Percentiles rank a stretch among this genome's conserved stretches.
Conservation (phyloP, 495 filamentous ascomycete species). For the Lepraria neglecta region DNA sequence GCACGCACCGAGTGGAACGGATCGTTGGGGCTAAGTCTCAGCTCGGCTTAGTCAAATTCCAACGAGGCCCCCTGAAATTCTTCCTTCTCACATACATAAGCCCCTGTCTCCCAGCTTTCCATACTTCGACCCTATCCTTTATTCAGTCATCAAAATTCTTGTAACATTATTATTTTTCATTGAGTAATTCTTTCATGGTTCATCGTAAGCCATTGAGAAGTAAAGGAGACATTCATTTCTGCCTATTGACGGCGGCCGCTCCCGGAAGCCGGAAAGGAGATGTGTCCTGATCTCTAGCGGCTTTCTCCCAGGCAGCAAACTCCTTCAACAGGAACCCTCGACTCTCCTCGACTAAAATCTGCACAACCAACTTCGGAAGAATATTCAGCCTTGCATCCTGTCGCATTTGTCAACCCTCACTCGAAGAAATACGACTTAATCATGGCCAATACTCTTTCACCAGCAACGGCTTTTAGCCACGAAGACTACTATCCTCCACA, state of each 20-base stretch:
- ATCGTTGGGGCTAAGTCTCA: conserved; percentile 7
- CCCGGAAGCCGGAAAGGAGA: conserved; percentile 17
- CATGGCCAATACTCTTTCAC: conserved; percentile 16
- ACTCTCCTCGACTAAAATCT: not conserved
- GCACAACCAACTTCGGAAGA: not conserved
- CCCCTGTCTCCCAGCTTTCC: not conserved
- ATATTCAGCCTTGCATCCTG: not conserved
- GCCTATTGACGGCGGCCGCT: conserved; percentile 12
- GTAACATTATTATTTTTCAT: not conserved
- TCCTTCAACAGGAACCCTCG: not conserved
- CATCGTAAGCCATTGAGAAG: not conserved
- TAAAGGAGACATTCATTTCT: not conserved
- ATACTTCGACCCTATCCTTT: not conserved
- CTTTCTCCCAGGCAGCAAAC: conserved; percentile 15
- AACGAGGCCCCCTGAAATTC: not conserved
- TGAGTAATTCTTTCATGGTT: not conserved
- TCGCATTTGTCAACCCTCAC: not conserved
- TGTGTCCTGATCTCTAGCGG: conserved; percentile 20
- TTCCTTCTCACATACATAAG: conserved; percentile 1
- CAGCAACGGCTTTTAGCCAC: conserved; percentile 20
- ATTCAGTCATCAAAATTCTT: conserved; percentile 1
- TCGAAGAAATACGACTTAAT: not conserved
- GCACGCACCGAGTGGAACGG: not conserved
- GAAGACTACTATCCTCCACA: conserved; percentile 31
- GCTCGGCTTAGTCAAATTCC: conserved; percentile 12